A percentile compares a stretch with the other conserved stretches of the same genome.
These are phyloP conservation scores for Phytopythium delawarense DNA, from an alignment of 352 stramenopile genomes.

Conservation along the genomic window DNA sequence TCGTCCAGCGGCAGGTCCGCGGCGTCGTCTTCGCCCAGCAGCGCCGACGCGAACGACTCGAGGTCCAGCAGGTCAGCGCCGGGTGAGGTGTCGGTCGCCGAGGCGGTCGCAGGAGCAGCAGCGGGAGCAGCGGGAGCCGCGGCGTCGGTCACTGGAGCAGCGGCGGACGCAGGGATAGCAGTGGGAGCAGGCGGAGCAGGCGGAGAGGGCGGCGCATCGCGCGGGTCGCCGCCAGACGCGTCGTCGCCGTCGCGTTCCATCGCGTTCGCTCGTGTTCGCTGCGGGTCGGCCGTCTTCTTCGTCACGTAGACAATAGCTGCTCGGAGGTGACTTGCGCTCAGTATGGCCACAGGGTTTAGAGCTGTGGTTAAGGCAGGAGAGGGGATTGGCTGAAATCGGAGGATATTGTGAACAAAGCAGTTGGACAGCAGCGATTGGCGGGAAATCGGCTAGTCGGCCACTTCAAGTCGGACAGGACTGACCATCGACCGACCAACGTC, in stretches of 20 bases:
- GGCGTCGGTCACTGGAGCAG: background rate
- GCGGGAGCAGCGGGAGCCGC: background rate
- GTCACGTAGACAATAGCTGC: background rate
- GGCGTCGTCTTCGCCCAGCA: constrained; percentile 27
- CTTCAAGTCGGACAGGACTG: too few species aligned
- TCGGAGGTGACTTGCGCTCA: too few species aligned
- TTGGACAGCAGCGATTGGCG: too few species aligned
- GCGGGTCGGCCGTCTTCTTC: background rate
- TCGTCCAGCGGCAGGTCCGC: constrained; percentile 28
- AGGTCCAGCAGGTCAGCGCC: constrained; percentile 26
- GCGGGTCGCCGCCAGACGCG: background rate
- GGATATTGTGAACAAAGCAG: too few species aligned
- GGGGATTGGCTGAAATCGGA: too few species aligned
- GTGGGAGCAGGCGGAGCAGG: background rate
- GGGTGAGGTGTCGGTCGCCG: constrained; percentile 13
- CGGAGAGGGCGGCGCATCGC: background rate
- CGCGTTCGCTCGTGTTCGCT: constrained; percentile 6
- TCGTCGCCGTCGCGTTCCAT: constrained; percentile 7
- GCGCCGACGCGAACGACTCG: constrained; percentile 28
- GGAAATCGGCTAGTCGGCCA: too few species aligned
- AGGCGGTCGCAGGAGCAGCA: constrained; percentile 4
- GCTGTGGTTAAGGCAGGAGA: too few species aligned
- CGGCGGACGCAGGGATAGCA: too few species aligned
- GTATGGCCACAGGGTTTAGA: too few species aligned
- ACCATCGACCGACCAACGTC: too few species aligned